phyloP scores from a whole-genome alignment of 208 protist genomes.

The Leptomonas seymouri region DNA sequence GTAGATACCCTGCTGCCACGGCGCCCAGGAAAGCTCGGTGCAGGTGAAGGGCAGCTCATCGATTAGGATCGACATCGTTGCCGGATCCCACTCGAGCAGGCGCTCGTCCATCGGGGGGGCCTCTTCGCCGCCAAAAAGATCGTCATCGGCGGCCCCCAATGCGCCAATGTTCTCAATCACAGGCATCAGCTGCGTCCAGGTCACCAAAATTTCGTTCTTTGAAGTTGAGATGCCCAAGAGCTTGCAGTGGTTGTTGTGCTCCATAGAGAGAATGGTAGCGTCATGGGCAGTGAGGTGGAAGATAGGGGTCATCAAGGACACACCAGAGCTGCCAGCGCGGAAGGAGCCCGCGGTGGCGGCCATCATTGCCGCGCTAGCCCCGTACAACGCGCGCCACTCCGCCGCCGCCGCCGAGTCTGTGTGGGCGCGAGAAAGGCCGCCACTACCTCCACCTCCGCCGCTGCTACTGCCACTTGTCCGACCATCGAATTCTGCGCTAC shows the following conservation, averaged over 20 bases:
- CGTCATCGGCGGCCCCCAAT: slow-evolving; percentile 12
- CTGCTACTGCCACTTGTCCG: not conserved
- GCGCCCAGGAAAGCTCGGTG: slow-evolving; percentile 77
- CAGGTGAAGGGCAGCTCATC: slow-evolving; percentile 58
- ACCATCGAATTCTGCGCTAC: not conserved
- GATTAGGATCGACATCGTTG: slow-evolving; percentile 50
- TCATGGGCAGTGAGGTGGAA: slow-evolving; percentile 81
- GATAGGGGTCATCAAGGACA: slow-evolving; percentile 69
- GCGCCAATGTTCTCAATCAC: slow-evolving; percentile 48
- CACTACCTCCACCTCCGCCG: too few relatives aligned
- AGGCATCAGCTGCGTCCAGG: slow-evolving; percentile 62
- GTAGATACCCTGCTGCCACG: slow-evolving; percentile 86
- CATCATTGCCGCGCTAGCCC: slow-evolving; percentile 28
- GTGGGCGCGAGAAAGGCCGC: not conserved
- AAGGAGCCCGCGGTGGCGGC: slow-evolving; percentile 16
- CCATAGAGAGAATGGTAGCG: slow-evolving; percentile 80
- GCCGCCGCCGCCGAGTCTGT: slow-evolving; percentile 20
- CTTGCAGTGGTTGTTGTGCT: slow-evolving; percentile 87
- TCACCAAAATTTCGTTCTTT: slow-evolving; percentile 75
- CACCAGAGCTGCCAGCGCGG: slow-evolving; percentile 27
- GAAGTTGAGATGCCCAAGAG: slow-evolving; percentile 79
- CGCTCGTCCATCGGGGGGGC: slow-evolving; percentile 39
- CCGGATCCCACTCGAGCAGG: slow-evolving; percentile 63
- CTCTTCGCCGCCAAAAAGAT: slow-evolving; percentile 32
- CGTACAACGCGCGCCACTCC: slow-evolving; percentile 33